These are phyloP conservation scores for Exophiala sp. DNA, from an alignment of 2,329 filamentous ascomycete species.

Conservation along the genomic window DNA sequence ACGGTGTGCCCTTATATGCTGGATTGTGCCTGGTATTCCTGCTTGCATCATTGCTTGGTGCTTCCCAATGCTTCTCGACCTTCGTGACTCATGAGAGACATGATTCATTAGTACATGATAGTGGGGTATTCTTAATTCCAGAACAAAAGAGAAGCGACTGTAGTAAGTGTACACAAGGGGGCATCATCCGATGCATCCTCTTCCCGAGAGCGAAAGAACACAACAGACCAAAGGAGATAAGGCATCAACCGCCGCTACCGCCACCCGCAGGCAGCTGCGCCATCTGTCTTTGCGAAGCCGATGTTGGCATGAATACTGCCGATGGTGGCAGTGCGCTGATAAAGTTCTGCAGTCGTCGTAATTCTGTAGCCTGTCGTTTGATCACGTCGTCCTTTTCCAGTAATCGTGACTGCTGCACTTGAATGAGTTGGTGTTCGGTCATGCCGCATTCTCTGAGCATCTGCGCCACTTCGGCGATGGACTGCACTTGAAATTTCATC, in stretches of 20 bases:
- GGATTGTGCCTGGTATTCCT: too few relatives aligned
- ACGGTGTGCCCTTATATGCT: too few relatives aligned
- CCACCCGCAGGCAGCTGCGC: slow-evolving; percentile 11
- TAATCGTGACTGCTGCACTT: slow-evolving; percentile 13
- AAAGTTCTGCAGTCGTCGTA: slow-evolving; percentile 18
- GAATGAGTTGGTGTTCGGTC: slow-evolving; percentile 13
- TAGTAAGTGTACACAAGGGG: too few relatives aligned
- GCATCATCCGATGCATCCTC: too few relatives aligned
- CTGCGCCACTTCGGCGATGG: background rate
- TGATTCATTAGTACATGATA: too few relatives aligned
- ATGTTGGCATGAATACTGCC: slow-evolving; percentile 10
- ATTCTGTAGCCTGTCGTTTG: slow-evolving; percentile 14
- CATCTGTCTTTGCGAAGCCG: background rate
- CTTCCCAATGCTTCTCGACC: too few relatives aligned
- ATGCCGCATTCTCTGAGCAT: background rate
- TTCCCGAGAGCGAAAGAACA: background rate
- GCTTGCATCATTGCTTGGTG: too few relatives aligned
- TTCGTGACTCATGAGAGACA: too few relatives aligned
- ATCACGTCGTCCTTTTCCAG: slow-evolving; percentile 20
- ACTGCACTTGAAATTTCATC: too few relatives aligned
- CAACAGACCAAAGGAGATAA: background rate
- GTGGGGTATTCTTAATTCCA: too few relatives aligned
- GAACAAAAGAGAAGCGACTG: too few relatives aligned
- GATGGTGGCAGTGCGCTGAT: slow-evolving; percentile 19
- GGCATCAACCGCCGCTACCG: slow-evolving; percentile 2